Percentiles rank a stretch among this genome's conserved stretches.
phyloP scores from a whole-genome alignment of 108 stramenopile species.

The Pseudonitzschia delicatissima region DNA sequence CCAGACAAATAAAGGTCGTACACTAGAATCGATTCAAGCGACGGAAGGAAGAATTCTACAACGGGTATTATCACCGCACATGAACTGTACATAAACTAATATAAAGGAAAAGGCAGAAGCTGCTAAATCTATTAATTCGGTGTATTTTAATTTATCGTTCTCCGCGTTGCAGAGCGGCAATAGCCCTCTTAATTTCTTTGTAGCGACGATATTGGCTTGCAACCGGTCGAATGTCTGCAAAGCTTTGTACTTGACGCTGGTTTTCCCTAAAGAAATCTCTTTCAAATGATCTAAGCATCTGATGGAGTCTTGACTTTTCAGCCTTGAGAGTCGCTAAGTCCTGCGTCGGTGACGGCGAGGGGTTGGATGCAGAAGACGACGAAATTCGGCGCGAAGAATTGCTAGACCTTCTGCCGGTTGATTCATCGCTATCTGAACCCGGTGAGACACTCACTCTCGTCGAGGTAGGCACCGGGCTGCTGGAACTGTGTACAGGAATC shows the following conservation, averaged over 20 bases:
- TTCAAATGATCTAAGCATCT: constrained; percentile 87
- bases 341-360: constrained; percentile 31
- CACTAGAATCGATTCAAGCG: too few species aligned
- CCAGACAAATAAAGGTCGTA: too few species aligned
- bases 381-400: constrained; percentile 17
- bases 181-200: constrained; percentile 90
- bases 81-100: too few species aligned
- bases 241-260: constrained; percentile 85
- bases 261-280: constrained; percentile 85
- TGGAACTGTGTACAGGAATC: neutral
- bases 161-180: constrained; percentile 51
- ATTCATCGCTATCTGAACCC: constrained; percentile 18
- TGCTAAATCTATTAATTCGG: constrained; percentile 1
- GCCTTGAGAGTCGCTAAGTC: constrained; percentile 73
- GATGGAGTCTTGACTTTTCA: constrained; percentile 83
- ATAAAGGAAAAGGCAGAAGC: too few species aligned
- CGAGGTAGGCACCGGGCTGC: constrained; percentile 34
- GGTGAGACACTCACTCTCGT: constrained; percentile 22
- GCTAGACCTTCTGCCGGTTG: constrained; percentile 13
- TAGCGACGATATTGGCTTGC: constrained; percentile 88
- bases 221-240: constrained; percentile 87
- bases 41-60: too few species aligned
- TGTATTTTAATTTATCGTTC: constrained; percentile 21
- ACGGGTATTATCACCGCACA: too few species aligned
- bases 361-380: constrained; percentile 3